Percentiles rank a stretch among this genome's conserved stretches.
Evolutionary conservation across 139 green algal species (phyloP).

Genomic region (Pleodorina starrii): DNA sequence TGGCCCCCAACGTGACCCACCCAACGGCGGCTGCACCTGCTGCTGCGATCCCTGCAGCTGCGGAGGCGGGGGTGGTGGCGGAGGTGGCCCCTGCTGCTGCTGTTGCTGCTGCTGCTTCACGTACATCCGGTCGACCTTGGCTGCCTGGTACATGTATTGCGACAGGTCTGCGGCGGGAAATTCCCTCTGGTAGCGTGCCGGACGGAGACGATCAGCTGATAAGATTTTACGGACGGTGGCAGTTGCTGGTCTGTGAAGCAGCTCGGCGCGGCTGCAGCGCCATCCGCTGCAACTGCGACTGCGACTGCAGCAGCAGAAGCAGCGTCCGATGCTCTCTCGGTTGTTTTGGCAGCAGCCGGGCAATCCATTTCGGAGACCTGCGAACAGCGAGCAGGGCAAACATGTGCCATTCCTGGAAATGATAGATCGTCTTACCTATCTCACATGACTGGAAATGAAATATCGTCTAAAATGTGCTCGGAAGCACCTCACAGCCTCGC

Average conservation of each 20-base stretch:
- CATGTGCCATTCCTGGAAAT: too few relatives aligned
- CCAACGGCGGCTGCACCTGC: background rate
- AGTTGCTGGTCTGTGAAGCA: background rate
- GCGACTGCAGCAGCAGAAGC: background rate
- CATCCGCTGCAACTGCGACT: background rate
- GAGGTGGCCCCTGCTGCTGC: background rate
- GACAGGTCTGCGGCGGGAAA: background rate
- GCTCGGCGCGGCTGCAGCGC: background rate
- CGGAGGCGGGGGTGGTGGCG: too few relatives aligned
- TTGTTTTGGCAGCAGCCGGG: too few relatives aligned
- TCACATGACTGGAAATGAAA: too few relatives aligned
- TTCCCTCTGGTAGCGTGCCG: background rate
- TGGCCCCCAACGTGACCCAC: background rate
- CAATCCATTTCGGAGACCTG: too few relatives aligned
- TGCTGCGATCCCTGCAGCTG: background rate
- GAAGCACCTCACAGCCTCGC: too few relatives aligned
- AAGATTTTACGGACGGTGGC: background rate
- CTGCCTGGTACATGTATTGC: background rate
- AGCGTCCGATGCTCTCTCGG: too few relatives aligned
- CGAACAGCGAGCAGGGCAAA: too few relatives aligned
- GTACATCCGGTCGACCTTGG: background rate
- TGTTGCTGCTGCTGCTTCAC: background rate
- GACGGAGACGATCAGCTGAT: background rate
- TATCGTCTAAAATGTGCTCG: too few relatives aligned
- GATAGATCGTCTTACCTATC: too few relatives aligned